Percentiles rank a stretch among this genome's conserved stretches.
phyloP scores from a whole-genome alignment of 495 filamentous ascomycete genomes.

The Platismatia glauca region DNA sequence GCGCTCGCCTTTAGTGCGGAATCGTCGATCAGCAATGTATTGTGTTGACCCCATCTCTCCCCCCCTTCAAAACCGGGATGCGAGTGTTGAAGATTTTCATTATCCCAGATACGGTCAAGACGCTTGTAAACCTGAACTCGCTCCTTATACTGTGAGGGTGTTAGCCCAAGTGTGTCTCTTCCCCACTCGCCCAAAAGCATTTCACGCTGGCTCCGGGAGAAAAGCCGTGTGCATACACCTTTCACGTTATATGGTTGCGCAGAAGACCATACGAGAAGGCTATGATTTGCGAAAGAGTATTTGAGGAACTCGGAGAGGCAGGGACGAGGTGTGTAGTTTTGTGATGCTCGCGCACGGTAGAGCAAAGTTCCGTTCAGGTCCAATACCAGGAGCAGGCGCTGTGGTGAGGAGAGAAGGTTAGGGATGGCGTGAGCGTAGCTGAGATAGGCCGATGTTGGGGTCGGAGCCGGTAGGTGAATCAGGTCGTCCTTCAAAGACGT shows the following conservation, averaged over 20 bases:
- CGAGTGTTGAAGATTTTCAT: constrained; percentile 39
- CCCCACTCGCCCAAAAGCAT: constrained; percentile 64
- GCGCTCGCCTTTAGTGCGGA: constrained; percentile 63
- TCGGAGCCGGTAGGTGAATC: constrained; percentile 28
- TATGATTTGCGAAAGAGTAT: constrained; percentile 57
- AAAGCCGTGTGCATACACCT: constrained; percentile 44
- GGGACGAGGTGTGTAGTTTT: constrained; percentile 49
- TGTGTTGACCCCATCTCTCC: constrained; percentile 61
- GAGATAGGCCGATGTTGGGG: constrained; percentile 38
- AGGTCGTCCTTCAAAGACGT: background rate
- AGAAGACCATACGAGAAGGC: constrained; percentile 86
- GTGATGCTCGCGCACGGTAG: constrained; percentile 39
- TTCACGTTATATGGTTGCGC: constrained; percentile 62
- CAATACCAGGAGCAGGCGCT: constrained; percentile 65
- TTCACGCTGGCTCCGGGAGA: constrained; percentile 39
- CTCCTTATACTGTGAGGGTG: constrained; percentile 48
- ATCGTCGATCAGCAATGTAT: constrained; percentile 88
- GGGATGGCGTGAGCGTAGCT: constrained; percentile 32
- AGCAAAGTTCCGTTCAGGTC: constrained; percentile 92
- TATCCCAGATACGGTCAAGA: constrained; percentile 60
- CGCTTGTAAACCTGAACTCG: constrained; percentile 85
- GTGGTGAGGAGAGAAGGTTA: constrained; percentile 24
- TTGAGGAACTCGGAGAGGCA: constrained; percentile 55
- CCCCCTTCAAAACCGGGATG: constrained; percentile 35
- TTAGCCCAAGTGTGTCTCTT: constrained; percentile 68